These are phyloP conservation scores for Cladophialophora yegresii DNA, from an alignment of 2,329 filamentous ascomycete genomes.

Conservation along the genomic window DNA sequence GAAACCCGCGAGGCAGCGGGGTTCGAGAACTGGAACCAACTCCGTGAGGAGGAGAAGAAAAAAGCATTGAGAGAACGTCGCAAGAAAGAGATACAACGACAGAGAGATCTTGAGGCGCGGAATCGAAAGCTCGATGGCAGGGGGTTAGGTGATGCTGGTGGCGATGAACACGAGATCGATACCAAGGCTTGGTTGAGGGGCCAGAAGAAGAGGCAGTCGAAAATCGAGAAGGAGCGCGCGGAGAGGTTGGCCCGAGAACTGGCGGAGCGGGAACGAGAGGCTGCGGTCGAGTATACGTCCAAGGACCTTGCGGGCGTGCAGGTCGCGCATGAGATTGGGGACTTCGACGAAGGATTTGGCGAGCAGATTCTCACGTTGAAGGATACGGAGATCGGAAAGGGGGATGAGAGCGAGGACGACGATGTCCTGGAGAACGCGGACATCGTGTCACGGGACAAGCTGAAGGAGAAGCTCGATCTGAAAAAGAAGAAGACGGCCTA, in stretches of 20 bases:
- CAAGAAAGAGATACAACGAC: constrained; percentile 81
- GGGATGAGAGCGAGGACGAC: constrained; percentile 76
- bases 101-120: constrained; percentile 78
- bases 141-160: constrained; percentile 75
- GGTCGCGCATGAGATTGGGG: constrained; percentile 81
- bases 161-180: constrained; percentile 66
- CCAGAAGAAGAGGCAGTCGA: constrained; percentile 91
- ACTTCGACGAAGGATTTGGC: constrained; percentile 65
- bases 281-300: constrained; percentile 75
- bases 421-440: constrained; percentile 69
- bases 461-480: constrained; percentile 70
- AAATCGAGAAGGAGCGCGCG: constrained; percentile 73
- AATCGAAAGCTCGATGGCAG: constrained; percentile 75
- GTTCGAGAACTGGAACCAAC: constrained; percentile 56
- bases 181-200: constrained; percentile 84
- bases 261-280: constrained; percentile 70
- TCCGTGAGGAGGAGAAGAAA: constrained; percentile 70
- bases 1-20: constrained; percentile 61
- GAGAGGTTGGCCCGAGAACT: constrained; percentile 73
- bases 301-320: constrained; percentile 87
- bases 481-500: constrained; percentile 86
- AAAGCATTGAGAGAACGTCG: constrained; percentile 69
- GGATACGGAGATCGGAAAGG: constrained; percentile 69
- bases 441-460: constrained; percentile 47
- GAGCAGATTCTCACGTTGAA: constrained; percentile 95